A percentile compares a stretch with the other conserved stretches of the same genome.
phyloP scores from a whole-genome alignment of 2,329 filamentous ascomycete species.

The Epichloe scottii region DNA sequence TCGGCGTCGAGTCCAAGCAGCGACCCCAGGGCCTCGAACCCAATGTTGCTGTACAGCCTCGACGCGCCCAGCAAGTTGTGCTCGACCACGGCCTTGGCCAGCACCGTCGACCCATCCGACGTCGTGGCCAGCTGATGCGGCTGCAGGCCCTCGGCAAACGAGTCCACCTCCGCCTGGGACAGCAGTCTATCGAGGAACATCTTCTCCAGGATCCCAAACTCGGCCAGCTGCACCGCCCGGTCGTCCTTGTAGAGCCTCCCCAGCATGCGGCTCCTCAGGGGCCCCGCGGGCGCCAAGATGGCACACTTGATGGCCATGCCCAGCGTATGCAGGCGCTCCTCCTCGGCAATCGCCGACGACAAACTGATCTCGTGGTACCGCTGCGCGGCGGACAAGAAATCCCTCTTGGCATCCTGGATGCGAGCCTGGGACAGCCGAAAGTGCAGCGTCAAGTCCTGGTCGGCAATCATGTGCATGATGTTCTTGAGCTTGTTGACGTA shows the following conservation, averaged over 20 bases:
- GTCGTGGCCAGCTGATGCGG: constrained; percentile 87
- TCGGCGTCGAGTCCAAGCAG: constrained; percentile 68
- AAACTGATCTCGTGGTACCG: constrained; percentile 83
- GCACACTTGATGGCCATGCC: constrained; percentile 83
- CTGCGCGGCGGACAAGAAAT: constrained; percentile 77
- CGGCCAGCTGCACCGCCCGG: constrained; percentile 57
- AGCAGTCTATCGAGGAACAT: constrained; percentile 90
- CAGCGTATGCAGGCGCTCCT: constrained; percentile 75
- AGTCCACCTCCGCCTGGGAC: constrained; percentile 66
- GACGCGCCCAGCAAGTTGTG: constrained; percentile 88
- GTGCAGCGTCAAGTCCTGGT: constrained; percentile 64
- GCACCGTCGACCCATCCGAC: constrained; percentile 80
- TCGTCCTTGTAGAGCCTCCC: constrained; percentile 91
- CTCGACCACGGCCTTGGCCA: constrained; percentile 87
- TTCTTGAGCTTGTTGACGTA: constrained; percentile 95
- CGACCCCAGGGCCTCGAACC: constrained; percentile 59
- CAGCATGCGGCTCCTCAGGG: constrained; percentile 65
- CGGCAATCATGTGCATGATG: constrained; percentile 65
- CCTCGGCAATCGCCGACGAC: constrained; percentile 64
- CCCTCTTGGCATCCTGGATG: constrained; percentile 80
- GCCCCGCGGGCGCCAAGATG: constrained; percentile 83
- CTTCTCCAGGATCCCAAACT: constrained; percentile 87
- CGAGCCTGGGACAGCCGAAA: constrained; percentile 88
- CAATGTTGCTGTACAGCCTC: constrained; percentile 65
- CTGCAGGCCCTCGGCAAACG: constrained; percentile 68